Evolutionary conservation across 768 basidiomycete genomes (phyloP).

Genomic region (Leccinum fibrillosum): DNA sequence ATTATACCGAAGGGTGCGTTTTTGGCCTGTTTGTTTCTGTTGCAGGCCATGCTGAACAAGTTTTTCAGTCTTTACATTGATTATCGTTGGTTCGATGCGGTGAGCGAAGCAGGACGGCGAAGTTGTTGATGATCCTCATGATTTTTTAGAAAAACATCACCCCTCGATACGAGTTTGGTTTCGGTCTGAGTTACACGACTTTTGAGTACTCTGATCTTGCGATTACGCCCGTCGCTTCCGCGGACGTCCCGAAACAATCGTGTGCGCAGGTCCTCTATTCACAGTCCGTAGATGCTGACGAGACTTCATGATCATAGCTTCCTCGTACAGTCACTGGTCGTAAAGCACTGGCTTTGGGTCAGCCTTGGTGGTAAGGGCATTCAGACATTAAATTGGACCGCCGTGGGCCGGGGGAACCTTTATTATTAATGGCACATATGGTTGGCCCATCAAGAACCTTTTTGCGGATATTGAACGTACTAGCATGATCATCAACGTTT

Average conservation of each 20-base stretch:
- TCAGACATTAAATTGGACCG: too few relatives aligned
- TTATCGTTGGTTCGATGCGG: constrained; percentile 69
- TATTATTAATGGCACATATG: too few relatives aligned
- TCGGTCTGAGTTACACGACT: constrained; percentile 80
- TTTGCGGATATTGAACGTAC: too few relatives aligned
- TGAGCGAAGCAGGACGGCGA: constrained; percentile 32
- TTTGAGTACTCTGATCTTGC: constrained; percentile 68
- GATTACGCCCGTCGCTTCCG: constrained; percentile 39
- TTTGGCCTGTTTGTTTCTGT: neutral
- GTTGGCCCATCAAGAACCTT: too few relatives aligned
- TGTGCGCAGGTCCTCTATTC: too few relatives aligned
- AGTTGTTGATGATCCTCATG: neutral
- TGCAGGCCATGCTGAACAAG: neutral
- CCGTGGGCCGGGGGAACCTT: too few relatives aligned
- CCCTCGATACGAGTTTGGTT: constrained; percentile 88
- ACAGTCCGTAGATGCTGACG: too few relatives aligned
- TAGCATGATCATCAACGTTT: too few relatives aligned
- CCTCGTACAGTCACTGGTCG: too few relatives aligned
- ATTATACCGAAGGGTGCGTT: constrained; percentile 54
- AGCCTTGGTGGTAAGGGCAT: too few relatives aligned
- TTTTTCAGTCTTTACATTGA: constrained; percentile 55
- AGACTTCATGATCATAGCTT: too few relatives aligned
- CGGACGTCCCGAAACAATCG: constrained; percentile 21
- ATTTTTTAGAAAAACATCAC: constrained; percentile 55
- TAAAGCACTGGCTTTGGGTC: too few relatives aligned